phyloP scores from a whole-genome alignment of 78 protist genomes.

The Anaeramoeba flamelloides region DNA sequence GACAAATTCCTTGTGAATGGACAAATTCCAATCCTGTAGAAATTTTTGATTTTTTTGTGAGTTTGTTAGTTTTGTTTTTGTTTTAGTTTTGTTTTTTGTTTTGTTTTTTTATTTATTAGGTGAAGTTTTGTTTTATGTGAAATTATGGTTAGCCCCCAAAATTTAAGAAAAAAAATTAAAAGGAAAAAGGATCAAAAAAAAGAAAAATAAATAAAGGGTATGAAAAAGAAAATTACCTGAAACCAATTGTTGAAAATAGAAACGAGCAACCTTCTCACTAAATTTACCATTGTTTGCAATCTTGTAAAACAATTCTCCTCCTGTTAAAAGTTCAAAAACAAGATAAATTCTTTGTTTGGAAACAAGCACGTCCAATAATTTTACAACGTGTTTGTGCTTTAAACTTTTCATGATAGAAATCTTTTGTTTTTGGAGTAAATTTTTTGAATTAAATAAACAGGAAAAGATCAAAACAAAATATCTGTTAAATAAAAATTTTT shows the following conservation, averaged over 20 bases:
- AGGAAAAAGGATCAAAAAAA: neutral
- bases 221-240: neutral
- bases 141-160: no score
- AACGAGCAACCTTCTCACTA: constrained; percentile 9
- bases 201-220: neutral
- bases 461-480: no score
- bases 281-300: constrained; percentile 14
- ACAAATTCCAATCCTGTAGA: constrained; percentile 20
- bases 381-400: constrained; percentile 21
- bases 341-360: constrained; percentile 12
- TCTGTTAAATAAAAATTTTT: no score
- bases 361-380: constrained; percentile 26
- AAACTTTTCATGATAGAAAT: constrained; percentile 22
- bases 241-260: constrained; percentile 22
- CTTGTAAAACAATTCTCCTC: constrained; percentile 37
- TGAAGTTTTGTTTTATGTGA: no score
- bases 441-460: no score
- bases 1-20: constrained; percentile 17
- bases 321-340: constrained; percentile 27
- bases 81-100: no score
- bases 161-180: neutral
- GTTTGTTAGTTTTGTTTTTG: no score
- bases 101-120: no score
- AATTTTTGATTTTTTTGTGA: no score
- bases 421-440: constrained; percentile 4